Evolutionary conservation across 2,329 filamentous ascomycete genomes (phyloP).

Genomic region (Monilinia polystroma): DNA sequence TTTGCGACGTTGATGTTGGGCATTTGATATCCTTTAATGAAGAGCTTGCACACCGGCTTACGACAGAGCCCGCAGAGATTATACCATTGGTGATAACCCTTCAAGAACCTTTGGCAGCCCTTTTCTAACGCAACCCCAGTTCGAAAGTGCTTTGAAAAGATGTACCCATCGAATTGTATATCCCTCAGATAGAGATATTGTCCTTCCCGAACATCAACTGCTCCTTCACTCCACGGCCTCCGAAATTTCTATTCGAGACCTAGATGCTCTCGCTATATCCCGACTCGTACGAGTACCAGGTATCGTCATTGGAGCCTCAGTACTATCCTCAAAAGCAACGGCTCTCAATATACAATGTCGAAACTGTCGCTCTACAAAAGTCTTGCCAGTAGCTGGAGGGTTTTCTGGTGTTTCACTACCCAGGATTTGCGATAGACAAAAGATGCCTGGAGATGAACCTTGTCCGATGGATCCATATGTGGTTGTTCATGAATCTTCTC

Average conservation of each 20-base stretch:
- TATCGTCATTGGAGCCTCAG: constrained; percentile 95
- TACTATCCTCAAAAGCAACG: constrained; percentile 94
- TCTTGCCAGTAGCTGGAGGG: constrained; percentile 73
- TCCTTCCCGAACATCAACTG: constrained; percentile 87
- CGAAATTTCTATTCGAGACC: constrained; percentile 87
- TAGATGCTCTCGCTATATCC: constrained; percentile 89
- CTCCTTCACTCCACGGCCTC: constrained; percentile 90
- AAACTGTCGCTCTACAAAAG: constrained; percentile 72
- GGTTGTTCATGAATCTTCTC: constrained; percentile 88
- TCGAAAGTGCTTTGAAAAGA: constrained; percentile 83
- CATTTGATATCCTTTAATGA: constrained; percentile 96
- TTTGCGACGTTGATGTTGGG: constrained; percentile 92
- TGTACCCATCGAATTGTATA: constrained; percentile 94
- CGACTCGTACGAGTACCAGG: constrained; percentile 95
- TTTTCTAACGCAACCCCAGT: constrained; percentile 54
- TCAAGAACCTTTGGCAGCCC: not conserved
- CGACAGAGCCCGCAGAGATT: constrained; percentile 85
- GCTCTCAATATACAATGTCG: constrained; percentile 83
- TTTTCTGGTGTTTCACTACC: constrained; percentile 87
- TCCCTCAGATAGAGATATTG: constrained; percentile 63
- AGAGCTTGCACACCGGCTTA: constrained; percentile 85
- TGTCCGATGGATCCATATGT: constrained; percentile 96
- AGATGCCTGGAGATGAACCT: constrained; percentile 67
- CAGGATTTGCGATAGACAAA: constrained; percentile 67
- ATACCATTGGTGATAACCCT: constrained; percentile 74